A percentile compares a stretch with the other conserved stretches of the same genome.
phyloP scores from a whole-genome alignment of 1,284 basidiomycete species.

The Leccinum proximum region DNA sequence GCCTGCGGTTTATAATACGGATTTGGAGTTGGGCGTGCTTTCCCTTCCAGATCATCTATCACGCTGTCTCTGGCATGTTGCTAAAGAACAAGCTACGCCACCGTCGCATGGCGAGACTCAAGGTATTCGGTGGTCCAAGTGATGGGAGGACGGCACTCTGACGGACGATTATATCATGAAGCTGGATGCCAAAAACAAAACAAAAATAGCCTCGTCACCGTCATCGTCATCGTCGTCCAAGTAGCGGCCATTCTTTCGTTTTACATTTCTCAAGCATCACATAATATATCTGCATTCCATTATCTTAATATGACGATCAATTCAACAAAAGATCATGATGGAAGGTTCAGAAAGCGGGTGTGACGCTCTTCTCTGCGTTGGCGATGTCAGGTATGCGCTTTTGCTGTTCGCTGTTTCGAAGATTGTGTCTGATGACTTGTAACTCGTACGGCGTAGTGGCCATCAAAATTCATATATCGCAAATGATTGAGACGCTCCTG shows the following conservation, averaged over 20 bases:
- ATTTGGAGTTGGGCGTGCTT: background rate
- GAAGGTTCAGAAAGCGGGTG: no score
- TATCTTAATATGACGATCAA: background rate
- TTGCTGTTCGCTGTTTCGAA: no score
- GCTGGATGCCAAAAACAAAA: constrained; percentile 22
- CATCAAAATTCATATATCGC: no score
- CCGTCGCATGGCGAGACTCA: constrained; percentile 78
- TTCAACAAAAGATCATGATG: background rate
- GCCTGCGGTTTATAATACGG: background rate
- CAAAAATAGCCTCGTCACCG: constrained; percentile 10
- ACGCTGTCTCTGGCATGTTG: constrained; percentile 95
- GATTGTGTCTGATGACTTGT: no score
- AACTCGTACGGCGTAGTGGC: no score
- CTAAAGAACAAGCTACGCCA: constrained; percentile 95
- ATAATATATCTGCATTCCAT: constrained; percentile 12
- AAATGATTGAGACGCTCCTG: no score
- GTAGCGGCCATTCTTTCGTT: constrained; percentile 9
- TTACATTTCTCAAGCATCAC: constrained; percentile 2
- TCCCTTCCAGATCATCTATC: constrained; percentile 79
- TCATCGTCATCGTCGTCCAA: constrained; percentile 9
- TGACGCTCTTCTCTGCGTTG: no score
- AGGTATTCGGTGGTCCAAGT: constrained; percentile 78
- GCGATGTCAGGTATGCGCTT: no score
- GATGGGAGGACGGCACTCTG: constrained; percentile 75
- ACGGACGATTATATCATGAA: constrained; percentile 45